Evolutionary conservation across 2,329 filamentous ascomycete genomes (phyloP).

Genomic region (Sclerotinia spermophila): DNA sequence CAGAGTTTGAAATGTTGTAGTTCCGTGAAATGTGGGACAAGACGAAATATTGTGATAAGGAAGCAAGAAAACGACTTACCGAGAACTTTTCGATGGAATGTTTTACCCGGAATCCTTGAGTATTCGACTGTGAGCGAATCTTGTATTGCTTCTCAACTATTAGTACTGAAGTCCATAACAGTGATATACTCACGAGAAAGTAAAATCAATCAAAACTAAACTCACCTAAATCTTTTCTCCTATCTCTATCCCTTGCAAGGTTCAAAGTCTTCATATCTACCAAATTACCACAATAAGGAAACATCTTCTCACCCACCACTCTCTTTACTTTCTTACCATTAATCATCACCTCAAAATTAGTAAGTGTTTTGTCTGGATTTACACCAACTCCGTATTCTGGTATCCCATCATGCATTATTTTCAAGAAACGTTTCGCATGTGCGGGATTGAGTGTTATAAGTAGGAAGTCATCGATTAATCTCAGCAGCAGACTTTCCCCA

Average conservation of each 20-base stretch:
- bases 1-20: not conserved
- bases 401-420: slow-evolving; percentile 75
- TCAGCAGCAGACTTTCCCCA: slow-evolving; percentile 63
- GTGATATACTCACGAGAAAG: not conserved
- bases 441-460: slow-evolving; percentile 69
- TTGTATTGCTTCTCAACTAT: slow-evolving; percentile 46
- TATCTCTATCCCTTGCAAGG: slow-evolving; percentile 64
- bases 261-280: slow-evolving; percentile 75
- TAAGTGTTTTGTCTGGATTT: slow-evolving; percentile 72
- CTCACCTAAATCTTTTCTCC: slow-evolving; percentile 50
- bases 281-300: slow-evolving; percentile 83
- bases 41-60: too few species aligned
- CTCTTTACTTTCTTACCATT: slow-evolving; percentile 50
- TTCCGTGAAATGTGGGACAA: not conserved
- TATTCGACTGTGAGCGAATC: slow-evolving; percentile 78
- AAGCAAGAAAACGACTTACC: slow-evolving; percentile 44
- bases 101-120: slow-evolving; percentile 66
- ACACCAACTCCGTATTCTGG: slow-evolving; percentile 77
- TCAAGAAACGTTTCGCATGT: slow-evolving; percentile 70
- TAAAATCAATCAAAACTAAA: slow-evolving; percentile 12
- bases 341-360: slow-evolving; percentile 72
- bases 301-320: slow-evolving; percentile 46
- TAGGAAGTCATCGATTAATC: slow-evolving; percentile 90
- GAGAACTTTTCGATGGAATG: slow-evolving; percentile 76
- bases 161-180: not conserved